Evolutionary conservation across 2,329 filamentous ascomycete genomes (phyloP), one percentile per base, ranked within the genome.

Genomic region (Diaporthe amygdali): DNA sequence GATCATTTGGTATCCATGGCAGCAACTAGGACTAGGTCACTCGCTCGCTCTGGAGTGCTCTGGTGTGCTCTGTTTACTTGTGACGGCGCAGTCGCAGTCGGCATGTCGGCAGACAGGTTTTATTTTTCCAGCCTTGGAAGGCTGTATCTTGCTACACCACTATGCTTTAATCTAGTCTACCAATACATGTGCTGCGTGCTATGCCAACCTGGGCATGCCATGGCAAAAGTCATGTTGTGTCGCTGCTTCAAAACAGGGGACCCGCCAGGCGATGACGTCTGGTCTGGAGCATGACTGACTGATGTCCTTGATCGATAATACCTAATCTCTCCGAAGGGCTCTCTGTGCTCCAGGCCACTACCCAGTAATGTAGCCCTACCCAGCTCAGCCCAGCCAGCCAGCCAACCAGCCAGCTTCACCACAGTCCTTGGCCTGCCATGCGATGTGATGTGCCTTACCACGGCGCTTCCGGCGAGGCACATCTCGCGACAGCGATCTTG

Each of bases 231-330:
- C 34, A 20, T 49, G 41, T 63, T 15, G 41, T 25, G 56, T 47
- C 34, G 56, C 27, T 63, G 20, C 27, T 47, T 12, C 15, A 34
- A 25, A 22, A 47, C 27, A 6, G 59, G 41, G 59, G 59, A 30
- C n/a, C n/a, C 15, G 59, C 59, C 27, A 64, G 44, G 44, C 59
- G 30, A 64, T 64, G 59, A 64, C 59, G 59, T 64, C 59, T 64
- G 44, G 59, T 20, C 59, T 37, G 59, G 41, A 37, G n/a, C 34
- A n/a, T 37, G 27, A 63, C 25, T 63, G 59, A 63, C 59, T 49
- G 59, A n/a, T 64, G 59, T 49, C 27, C 59, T n/a, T 64, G 41
- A 64, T 64, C n/a, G 27, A 30, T 49, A 20, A 34, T 49, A 49
- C 41, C 56, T 22, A 47, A 63, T 49, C 41, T 63, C 59, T 63